A percentile compares a stretch with the other conserved stretches of the same genome.
phyloP scores from a whole-genome alignment of 106 monocot species.

The Allium sativum region DNA sequence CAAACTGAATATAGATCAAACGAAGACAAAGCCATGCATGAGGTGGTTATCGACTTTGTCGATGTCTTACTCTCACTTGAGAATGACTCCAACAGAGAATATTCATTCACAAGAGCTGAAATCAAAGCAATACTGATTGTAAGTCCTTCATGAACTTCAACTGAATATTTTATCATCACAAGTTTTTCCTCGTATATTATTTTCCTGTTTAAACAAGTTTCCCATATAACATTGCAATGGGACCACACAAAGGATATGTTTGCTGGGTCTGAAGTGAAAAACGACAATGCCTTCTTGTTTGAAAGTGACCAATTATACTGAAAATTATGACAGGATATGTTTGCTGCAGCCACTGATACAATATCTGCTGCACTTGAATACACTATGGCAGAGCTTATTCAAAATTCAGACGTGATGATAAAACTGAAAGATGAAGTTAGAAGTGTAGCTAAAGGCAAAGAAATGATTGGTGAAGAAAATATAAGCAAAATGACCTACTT shows the following conservation, averaged over 20 bases:
- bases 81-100: neutral
- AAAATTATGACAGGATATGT: conserved; percentile 29
- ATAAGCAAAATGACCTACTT: conserved; percentile 3
- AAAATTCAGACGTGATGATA: conserved; percentile 15
- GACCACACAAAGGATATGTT: neutral
- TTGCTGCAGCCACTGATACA: conserved; percentile 24
- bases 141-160: too few species aligned
- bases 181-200: neutral
- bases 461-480: neutral
- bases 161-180: neutral
- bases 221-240: neutral
- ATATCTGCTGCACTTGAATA: conserved; percentile 17
- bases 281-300: neutral
- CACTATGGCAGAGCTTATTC: conserved; percentile 28
- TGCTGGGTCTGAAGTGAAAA: neutral
- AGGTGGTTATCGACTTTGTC: neutral
- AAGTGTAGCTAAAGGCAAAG: neutral
- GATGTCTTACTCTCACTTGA: neutral
- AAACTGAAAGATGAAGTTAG: conserved; percentile 32
- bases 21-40: neutral
- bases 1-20: neutral
- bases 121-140: conserved; percentile 1
- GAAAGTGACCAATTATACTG: neutral
- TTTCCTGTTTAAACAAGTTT: neutral
- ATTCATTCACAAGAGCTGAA: neutral